Conservation (phyloP, 345 rosid species). For the Salix purpurea region DNA sequence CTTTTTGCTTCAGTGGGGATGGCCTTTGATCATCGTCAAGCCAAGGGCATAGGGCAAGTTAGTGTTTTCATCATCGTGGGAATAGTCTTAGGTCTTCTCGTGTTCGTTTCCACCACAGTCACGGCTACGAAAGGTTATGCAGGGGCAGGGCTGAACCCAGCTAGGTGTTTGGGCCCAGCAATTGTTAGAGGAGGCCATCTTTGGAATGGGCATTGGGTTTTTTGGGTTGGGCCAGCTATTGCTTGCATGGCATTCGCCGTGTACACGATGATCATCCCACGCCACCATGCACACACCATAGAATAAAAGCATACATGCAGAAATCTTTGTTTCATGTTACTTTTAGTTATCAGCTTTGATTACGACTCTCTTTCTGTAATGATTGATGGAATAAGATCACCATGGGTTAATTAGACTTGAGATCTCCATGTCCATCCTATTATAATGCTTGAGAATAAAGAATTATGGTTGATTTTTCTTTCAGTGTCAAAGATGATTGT, state of each 20-base stretch:
- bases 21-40: conserved; percentile 41
- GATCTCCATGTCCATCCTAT: too few species aligned
- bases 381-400: too few species aligned
- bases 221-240: conserved; percentile 22
- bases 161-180: conserved; percentile 46
- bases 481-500: too few species aligned
- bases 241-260: conserved; percentile 10
- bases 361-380: too few species aligned
- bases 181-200: conserved; percentile 23
- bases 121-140: conserved; percentile 38
- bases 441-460: too few species aligned
- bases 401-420: too few species aligned
- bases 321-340: too few species aligned
- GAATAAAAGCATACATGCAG: too few species aligned
- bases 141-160: conserved; percentile 50
- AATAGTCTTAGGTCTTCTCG: conserved; percentile 28
- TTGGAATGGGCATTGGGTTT: conserved; percentile 25
- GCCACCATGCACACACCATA: conserved; percentile 6
- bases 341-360: too few species aligned
- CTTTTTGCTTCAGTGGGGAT: conserved; percentile 38
- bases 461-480: too few species aligned
- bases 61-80: conserved; percentile 31
- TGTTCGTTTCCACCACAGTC: conserved; percentile 38
- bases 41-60: conserved; percentile 30
- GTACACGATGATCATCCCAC: conserved; percentile 21